Evolutionary conservation across 75 land plant species (phyloP).

Genomic region (Sequoia sempervirens): DNA sequence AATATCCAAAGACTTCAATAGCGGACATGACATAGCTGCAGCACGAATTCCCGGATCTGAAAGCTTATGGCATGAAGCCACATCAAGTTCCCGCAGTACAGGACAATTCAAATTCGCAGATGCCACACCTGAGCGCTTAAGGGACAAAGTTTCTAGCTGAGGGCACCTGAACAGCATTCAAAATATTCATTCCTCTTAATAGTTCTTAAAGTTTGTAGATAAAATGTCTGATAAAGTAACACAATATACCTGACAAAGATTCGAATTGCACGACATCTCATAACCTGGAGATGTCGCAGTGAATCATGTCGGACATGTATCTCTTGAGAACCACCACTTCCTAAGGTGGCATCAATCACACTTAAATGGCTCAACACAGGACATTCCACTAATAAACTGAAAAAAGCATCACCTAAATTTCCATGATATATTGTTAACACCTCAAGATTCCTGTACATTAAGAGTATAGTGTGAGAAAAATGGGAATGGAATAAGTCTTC

Average conservation of each 20-base stretch:
- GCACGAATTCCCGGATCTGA: constrained; percentile 94
- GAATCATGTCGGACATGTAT: constrained; percentile 61
- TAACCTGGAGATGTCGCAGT: constrained; percentile 52
- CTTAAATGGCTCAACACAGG: not conserved
- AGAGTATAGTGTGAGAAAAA: not conserved
- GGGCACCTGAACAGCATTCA: constrained; percentile 61
- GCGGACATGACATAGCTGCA: constrained; percentile 76
- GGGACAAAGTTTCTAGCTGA: constrained; percentile 62
- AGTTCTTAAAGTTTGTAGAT: not conserved
- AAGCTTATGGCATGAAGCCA: constrained; percentile 88
- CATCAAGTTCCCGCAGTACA: constrained; percentile 60
- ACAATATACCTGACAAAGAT: constrained; percentile 69
- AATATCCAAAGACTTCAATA: constrained; percentile 66
- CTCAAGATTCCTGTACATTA: not conserved
- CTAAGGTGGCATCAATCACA: constrained; percentile 15
- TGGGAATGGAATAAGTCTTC: not conserved
- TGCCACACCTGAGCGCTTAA: constrained; percentile 77
- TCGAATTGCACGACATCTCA: constrained; percentile 78
- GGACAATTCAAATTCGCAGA: constrained; percentile 78
- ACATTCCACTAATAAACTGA: not conserved
- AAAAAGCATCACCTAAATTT: constrained; percentile 6
- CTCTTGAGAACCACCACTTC: constrained; percentile 75
- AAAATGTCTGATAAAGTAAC: not conserved
- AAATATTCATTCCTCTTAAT: not conserved
- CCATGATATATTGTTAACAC: constrained; percentile 2